Evolutionary conservation across 345 rosid species (phyloP).

Genomic region (Moricandia moricandioides): DNA sequence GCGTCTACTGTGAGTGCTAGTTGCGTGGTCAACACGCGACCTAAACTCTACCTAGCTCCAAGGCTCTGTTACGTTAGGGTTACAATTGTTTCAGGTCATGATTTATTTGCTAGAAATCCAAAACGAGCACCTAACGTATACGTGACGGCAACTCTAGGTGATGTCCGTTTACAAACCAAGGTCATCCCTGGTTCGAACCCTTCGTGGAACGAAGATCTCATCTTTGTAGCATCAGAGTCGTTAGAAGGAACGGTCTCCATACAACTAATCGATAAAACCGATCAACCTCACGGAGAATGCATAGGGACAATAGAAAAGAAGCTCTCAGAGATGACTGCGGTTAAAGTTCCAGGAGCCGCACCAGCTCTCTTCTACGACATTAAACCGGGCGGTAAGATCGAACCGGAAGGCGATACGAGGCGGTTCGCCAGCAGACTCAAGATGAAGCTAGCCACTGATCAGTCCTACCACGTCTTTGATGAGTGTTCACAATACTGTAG

Average conservation of each 20-base stretch:
- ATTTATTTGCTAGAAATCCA: background rate
- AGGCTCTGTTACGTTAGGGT: constrained; percentile 31
- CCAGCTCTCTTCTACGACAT: constrained; percentile 4
- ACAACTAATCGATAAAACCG: too few species aligned
- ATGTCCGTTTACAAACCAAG: background rate
- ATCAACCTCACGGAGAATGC: background rate
- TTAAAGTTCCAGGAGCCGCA: constrained; percentile 26
- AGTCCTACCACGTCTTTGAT: constrained; percentile 27
- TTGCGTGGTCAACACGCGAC: constrained; percentile 22
- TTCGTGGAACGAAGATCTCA: constrained; percentile 30
- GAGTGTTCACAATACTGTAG: constrained; percentile 16
- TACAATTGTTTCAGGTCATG: constrained; percentile 29
- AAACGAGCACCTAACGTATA: background rate
- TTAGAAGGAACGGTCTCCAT: constrained; percentile 10
- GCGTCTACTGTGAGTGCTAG: constrained; percentile 6
- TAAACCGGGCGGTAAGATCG: background rate
- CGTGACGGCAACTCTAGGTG: constrained; percentile 14
- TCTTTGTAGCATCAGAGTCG: constrained; percentile 27
- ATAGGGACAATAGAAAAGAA: constrained; percentile 12
- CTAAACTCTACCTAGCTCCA: constrained; percentile 26
- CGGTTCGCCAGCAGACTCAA: constrained; percentile 16
- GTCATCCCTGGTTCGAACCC: background rate
- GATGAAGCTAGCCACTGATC: constrained; percentile 30
- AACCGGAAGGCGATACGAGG: constrained; percentile 6
- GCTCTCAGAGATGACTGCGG: constrained; percentile 10